Percentiles rank a stretch among this genome's conserved stretches.
Conservation (phyloP, 2,329 filamentous ascomycete genomes). For the Aspergillus sojae region DNA sequence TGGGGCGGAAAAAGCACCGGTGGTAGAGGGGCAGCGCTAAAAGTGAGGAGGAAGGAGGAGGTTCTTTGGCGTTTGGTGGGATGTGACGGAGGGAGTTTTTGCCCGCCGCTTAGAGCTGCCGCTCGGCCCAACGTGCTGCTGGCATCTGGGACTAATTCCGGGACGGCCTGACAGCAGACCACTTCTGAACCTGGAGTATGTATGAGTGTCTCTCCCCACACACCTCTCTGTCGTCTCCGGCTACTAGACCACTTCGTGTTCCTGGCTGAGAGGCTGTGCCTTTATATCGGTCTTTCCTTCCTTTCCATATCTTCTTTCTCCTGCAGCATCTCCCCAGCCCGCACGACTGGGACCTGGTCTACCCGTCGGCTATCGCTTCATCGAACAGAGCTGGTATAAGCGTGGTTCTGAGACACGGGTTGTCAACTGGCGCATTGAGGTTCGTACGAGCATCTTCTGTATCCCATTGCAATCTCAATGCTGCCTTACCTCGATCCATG, state of each 20-base stretch:
- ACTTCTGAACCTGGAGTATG: conserved; percentile 5
- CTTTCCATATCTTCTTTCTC: not conserved
- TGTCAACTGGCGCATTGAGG: conserved; percentile 45
- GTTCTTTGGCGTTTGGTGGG: conserved; percentile 15
- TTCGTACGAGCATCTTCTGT: conserved; percentile 25
- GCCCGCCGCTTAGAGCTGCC: conserved; percentile 19
- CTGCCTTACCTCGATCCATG: conserved; percentile 20
- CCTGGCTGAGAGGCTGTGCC: conserved; percentile 6
- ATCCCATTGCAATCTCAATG: conserved; percentile 18
- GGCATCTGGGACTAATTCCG: conserved; percentile 3
- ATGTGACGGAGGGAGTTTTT: conserved; percentile 23
- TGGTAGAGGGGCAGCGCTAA: conserved; percentile 1
- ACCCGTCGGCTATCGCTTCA: conserved; percentile 7
- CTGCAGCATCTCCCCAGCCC: not conserved
- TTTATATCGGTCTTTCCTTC: conserved; percentile 5
- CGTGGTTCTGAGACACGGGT: conserved; percentile 31
- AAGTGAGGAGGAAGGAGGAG: conserved; percentile 9
- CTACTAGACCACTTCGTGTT: conserved; percentile 6
- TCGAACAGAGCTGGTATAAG: conserved; percentile 14
- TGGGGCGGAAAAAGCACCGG: not conserved
- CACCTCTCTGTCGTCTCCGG: conserved; percentile 14
- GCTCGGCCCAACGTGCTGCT: conserved; percentile 19
- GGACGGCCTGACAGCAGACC: conserved; percentile 6
- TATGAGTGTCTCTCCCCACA: conserved; percentile 9
- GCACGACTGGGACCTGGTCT: not conserved